Conservation (phyloP, 495 filamentous ascomycete genomes). For the Penicillium soppii region DNA sequence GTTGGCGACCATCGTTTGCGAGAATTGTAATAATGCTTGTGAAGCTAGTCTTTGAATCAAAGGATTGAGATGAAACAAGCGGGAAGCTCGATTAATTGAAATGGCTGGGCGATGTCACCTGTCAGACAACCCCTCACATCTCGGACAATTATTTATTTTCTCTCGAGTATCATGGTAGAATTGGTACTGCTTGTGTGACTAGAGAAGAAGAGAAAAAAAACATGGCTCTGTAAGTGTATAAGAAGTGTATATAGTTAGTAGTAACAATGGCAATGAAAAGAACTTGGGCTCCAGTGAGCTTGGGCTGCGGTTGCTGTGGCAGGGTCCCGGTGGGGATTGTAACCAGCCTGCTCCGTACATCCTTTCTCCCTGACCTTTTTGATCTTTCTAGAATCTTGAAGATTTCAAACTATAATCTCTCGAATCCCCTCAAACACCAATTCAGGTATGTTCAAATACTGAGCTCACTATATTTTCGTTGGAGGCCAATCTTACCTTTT, state of each 20-base stretch:
- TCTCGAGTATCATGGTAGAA: no score
- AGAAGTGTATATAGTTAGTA: neutral
- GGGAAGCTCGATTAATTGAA: no score
- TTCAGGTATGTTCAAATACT: neutral
- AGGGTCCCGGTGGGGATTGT: slow-evolving; percentile 34
- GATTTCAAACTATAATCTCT: slow-evolving; percentile 3
- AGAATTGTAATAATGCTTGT: neutral
- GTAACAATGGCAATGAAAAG: no score
- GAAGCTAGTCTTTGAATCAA: no score
- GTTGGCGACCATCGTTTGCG: neutral
- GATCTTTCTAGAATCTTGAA: neutral
- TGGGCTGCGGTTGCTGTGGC: slow-evolving; percentile 41
- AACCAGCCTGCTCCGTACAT: slow-evolving; percentile 17
- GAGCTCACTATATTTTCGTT: neutral
- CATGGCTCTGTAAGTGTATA: no score
- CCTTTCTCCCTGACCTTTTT: slow-evolving; percentile 10
- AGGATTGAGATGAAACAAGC: neutral
- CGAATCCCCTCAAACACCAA: neutral
- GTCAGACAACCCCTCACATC: neutral
- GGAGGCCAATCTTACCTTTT: slow-evolving; percentile 29
- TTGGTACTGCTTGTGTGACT: no score
- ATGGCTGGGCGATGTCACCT: no score
- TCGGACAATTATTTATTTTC: no score
- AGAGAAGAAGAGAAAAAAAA: no score
- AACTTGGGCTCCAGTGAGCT: slow-evolving; percentile 13